Conservation (phyloP, 2,329 filamentous ascomycete species). For the Xylaria sp. region DNA sequence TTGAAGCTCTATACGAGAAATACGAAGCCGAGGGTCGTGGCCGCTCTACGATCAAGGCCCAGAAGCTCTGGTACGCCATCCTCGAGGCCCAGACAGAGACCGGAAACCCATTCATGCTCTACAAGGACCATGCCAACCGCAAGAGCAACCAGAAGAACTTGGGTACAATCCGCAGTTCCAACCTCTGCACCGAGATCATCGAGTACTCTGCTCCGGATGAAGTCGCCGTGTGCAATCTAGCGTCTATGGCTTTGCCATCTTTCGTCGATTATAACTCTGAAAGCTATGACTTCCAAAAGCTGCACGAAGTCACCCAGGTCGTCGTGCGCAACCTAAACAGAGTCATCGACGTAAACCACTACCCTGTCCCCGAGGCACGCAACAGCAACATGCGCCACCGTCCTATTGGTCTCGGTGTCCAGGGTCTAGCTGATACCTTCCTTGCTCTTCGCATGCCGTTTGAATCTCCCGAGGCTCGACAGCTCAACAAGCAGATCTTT, state of each 20-base stretch:
- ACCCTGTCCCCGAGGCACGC: constrained; percentile 90
- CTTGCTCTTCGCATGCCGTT: constrained; percentile 95
- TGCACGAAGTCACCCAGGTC: constrained; percentile 92
- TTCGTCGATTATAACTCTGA: constrained; percentile 87
- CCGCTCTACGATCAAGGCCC: constrained; percentile 89
- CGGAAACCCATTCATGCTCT: constrained; percentile 98
- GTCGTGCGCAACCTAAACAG: constrained; percentile 96
- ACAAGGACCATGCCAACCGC: constrained; percentile 97
- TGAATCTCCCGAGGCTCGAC: constrained; percentile 90
- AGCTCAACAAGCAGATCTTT: constrained; percentile 98
- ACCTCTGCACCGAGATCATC: constrained; percentile 97
- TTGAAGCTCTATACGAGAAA: constrained; percentile 89
- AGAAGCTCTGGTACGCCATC: constrained; percentile 99
- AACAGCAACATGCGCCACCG: constrained; percentile 98
- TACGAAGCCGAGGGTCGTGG: constrained; percentile 90
- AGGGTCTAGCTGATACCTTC: constrained; percentile 98
- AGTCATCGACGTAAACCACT: constrained; percentile 98
- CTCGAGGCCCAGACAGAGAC: constrained; percentile 98
- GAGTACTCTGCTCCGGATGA: constrained; percentile 98
- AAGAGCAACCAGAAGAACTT: constrained; percentile 99
- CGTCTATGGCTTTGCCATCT: constrained; percentile 88
- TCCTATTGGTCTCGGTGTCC: constrained; percentile 94
- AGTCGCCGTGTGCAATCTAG: constrained; percentile 97
- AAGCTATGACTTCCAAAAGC: constrained; percentile 92
- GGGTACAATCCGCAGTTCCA: constrained; percentile 97